Evolutionary conservation across 352 stramenopile species (phyloP), one percentile per base, ranked within the genome.

Genomic region (Phytophthora hybrid): DNA sequence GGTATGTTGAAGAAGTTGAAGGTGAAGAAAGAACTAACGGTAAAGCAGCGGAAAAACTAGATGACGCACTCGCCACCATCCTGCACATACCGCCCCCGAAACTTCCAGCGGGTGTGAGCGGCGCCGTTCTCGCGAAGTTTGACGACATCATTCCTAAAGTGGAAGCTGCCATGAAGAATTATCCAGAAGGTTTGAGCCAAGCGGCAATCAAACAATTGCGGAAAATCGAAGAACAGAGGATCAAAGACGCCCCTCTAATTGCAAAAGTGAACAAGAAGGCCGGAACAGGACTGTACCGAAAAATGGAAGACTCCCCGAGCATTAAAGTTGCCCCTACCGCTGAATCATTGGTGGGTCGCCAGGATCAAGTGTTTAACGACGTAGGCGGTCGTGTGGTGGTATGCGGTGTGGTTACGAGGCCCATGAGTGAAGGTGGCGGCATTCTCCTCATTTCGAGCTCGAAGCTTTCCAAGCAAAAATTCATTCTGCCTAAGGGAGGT

Each of bases 361-460:
- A 29, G 2, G 11, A 54, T 16, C 6, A 14, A 47, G 39, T 47
- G 47, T 1, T 11, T 23, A 10, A 13, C 8, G 5, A 53, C 5
- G 46, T 6, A 14, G 47, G 47, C 18, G 19, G 10, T 2, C 47
- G 47, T 29, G 14, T 10, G 6, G n/a, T 54, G 19, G 18, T 26
- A 8, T 54, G 47, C 47, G 13, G 11, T 16, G 19, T 54, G n/a
- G 19, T 54, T 11, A 16, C 4, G 8, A 54, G 47, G 10, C 0
- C 8, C n/a, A 2, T 29, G n/a, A 13, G 9, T 2, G n/a, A 54
- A 54, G 47, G 47, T 16, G 47, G 47, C 47, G 47, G 47, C 10
- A 26, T 54, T 26, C 47, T 54, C 26, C 19, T 54, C 8, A 54
- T 54, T 54, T 54, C 47, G 47, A 54, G 47, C 19, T 54, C 47